Conservation (phyloP, 1,284 basidiomycete genomes). For the Boletellus sp. region DNA sequence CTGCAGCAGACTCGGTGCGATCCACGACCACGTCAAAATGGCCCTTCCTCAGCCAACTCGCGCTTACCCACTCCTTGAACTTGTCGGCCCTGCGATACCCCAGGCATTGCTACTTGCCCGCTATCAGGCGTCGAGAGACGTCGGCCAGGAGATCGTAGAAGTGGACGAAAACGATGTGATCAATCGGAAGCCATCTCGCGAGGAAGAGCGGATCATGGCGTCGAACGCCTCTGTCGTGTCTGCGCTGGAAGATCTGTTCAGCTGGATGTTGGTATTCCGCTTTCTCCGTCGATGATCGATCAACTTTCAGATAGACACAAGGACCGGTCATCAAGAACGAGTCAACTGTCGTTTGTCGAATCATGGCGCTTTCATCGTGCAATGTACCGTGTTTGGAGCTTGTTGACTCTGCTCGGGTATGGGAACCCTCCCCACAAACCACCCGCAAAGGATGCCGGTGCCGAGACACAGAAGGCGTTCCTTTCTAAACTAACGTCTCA, state of each 20-base stretch:
- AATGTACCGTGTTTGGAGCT: constrained; percentile 32
- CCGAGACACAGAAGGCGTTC: constrained; percentile 9
- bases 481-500: constrained; percentile 14
- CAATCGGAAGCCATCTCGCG: constrained; percentile 17
- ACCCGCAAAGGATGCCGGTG: neutral
- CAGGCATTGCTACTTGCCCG: constrained; percentile 15
- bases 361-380: constrained; percentile 34
- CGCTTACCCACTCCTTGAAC: neutral
- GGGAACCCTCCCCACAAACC: neutral
- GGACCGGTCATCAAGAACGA: constrained; percentile 27
- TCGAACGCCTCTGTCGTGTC: constrained; percentile 22
- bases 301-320: constrained; percentile 27
- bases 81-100: constrained; percentile 11
- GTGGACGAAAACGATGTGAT: constrained; percentile 12
- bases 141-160: neutral
- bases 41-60: too few relatives aligned
- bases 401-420: constrained; percentile 16
- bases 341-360: constrained; percentile 28
- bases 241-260: constrained; percentile 35
- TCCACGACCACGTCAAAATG: too few relatives aligned
- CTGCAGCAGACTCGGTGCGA: too few relatives aligned
- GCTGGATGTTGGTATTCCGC: constrained; percentile 25
- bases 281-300: neutral
- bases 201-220: constrained; percentile 23
- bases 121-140: constrained; percentile 7